These are phyloP conservation scores for Acer yangbiense DNA, from an alignment of 345 rosid species.

Conservation along the genomic window DNA sequence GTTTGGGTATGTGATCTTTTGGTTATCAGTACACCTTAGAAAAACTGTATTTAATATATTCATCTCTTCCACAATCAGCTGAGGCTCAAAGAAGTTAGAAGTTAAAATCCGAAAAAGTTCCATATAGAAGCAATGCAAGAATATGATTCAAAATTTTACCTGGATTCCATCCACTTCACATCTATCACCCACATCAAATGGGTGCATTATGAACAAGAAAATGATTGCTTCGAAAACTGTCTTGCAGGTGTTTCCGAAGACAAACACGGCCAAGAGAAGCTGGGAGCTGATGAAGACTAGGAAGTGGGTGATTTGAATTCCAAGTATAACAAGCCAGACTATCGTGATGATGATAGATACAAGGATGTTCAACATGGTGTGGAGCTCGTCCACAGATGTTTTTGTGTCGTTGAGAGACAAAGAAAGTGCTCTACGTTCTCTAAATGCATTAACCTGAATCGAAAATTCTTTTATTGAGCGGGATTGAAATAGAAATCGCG, in stretches of 20 bases:
- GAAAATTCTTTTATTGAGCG: not conserved
- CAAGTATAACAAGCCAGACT: slow-evolving; percentile 55
- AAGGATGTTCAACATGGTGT: slow-evolving; percentile 39
- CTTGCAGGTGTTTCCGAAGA: slow-evolving; percentile 59
- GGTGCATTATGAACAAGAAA: slow-evolving; percentile 58
- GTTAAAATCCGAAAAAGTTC: not conserved
- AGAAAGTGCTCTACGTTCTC: slow-evolving; percentile 45
- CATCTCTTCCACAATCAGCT: slow-evolving; percentile 62
- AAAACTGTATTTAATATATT: slow-evolving; percentile 57
- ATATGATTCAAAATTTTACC: slow-evolving; percentile 27
- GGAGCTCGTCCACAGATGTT: slow-evolving; percentile 59
- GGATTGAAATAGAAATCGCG: not conserved
- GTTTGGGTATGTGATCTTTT: slow-evolving; percentile 51
- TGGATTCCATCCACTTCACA: slow-evolving; percentile 52
- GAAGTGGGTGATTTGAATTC: slow-evolving; percentile 45
- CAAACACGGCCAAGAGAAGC: slow-evolving; percentile 44
- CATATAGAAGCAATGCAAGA: not conserved
- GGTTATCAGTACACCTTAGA: slow-evolving; percentile 37
- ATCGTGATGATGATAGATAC: slow-evolving; percentile 37
- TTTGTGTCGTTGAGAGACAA: slow-evolving; percentile 54
- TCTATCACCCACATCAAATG: slow-evolving; percentile 53
- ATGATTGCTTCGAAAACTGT: slow-evolving; percentile 53
- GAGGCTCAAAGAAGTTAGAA: slow-evolving; percentile 13
- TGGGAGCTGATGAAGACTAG: slow-evolving; percentile 55
- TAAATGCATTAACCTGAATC: slow-evolving; percentile 42